A percentile compares a stretch with the other conserved stretches of the same genome.
Evolutionary conservation across 257 asterid genomes (phyloP).

Genomic region (Capsicum baccatum): DNA sequence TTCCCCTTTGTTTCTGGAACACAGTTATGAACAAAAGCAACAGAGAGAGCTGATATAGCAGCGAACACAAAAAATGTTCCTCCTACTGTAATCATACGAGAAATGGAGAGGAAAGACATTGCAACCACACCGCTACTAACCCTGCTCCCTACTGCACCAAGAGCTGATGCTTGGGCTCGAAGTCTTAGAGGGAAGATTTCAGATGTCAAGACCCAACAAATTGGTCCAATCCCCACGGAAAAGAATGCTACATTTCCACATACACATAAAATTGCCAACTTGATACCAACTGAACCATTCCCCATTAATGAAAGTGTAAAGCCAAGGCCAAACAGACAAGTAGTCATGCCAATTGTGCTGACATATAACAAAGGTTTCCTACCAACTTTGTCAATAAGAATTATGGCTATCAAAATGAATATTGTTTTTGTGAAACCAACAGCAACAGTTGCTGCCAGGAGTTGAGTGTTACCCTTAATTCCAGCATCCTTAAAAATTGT

Average conservation of each 20-base stretch:
- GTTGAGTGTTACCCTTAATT: conserved; percentile 45
- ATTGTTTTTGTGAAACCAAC: conserved; percentile 68
- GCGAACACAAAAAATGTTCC: conserved; percentile 64
- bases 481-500: conserved; percentile 62
- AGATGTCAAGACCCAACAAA: conserved; percentile 73
- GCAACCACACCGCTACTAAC: conserved; percentile 67
- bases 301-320: conserved; percentile 42
- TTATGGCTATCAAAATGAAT: conserved; percentile 57
- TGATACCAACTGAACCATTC: conserved; percentile 38
- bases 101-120: conserved; percentile 63
- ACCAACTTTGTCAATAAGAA: conserved; percentile 63
- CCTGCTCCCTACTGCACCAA: conserved; percentile 68
- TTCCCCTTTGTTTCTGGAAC: conserved; percentile 77
- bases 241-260: conserved; percentile 78
- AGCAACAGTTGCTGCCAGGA: conserved; percentile 65
- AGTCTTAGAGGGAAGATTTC: conserved; percentile 67
- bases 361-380: conserved; percentile 63
- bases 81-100: conserved; percentile 58
- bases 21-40: conserved; percentile 51
- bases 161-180: conserved; percentile 65
- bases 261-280: conserved; percentile 47
- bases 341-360: conserved; percentile 69
- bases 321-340: conserved; percentile 55
- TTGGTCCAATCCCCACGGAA: conserved; percentile 73
- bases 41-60: conserved; percentile 57